These are phyloP conservation scores for Kondoa subrosea DNA, from an alignment of 768 basidiomycete species.

Conservation along the genomic window DNA sequence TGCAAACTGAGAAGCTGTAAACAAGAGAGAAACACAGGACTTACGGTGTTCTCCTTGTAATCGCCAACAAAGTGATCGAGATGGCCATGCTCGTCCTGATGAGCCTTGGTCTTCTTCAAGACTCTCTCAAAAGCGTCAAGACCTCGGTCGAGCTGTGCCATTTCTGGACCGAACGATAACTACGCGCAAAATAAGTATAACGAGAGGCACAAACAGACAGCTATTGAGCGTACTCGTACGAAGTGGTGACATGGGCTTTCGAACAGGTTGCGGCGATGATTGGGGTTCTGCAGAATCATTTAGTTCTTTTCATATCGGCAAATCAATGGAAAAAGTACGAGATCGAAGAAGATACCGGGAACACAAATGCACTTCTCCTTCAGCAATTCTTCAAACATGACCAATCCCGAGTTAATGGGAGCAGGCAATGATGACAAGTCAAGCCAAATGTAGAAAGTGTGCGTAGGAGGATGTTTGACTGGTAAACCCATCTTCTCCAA, in stretches of 20 bases:
- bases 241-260: constrained; percentile 80
- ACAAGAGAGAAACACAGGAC: background rate
- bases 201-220: constrained; percentile 32
- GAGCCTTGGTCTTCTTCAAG: constrained; percentile 39
- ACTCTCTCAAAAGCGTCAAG: constrained; percentile 72
- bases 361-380: constrained; percentile 46
- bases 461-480: constrained; percentile 36
- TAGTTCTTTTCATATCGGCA: background rate
- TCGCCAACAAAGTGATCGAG: background rate
- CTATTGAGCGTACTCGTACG: constrained; percentile 43
- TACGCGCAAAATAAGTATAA: background rate
- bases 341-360: constrained; percentile 43
- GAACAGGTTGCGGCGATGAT: constrained; percentile 67
- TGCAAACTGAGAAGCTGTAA: background rate
- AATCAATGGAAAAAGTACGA: background rate
- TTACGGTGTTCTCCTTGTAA: constrained; percentile 3
- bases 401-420: constrained; percentile 75
- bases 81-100: constrained; percentile 17
- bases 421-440: constrained; percentile 52
- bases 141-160: constrained; percentile 20
- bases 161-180: constrained; percentile 15
- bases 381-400: constrained; percentile 48
- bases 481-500: constrained; percentile 60
- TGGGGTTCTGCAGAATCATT: constrained; percentile 34
- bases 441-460: constrained; percentile 42